Base-by-base conservation (phyloP, 2,329 filamentous ascomycete species). In the Paraphoma chrysanthemicola region DNA sequence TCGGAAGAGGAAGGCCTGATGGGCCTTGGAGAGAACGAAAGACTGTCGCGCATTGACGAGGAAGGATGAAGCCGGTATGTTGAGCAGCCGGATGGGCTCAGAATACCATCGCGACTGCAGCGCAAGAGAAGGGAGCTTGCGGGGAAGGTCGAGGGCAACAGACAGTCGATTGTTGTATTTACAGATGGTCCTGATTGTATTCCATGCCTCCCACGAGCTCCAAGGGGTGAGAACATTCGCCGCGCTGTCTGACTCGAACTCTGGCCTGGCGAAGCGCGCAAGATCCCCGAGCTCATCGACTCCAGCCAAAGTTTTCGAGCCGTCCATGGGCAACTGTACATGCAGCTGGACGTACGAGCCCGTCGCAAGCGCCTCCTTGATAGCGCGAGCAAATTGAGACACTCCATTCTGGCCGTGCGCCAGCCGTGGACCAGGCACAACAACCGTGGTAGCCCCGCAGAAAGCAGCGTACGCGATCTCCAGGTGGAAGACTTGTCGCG, bases 401-500 rank as follows among this genome's bases (percentile, higher is more conserved):
- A 82, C 85, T 14, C 83, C 82, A 51, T 81, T 78, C 42, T 82
- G 83, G 54, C 84, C 83, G 54, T 86, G 82, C 62, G 89, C 86
- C 12, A 86, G 79, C 62, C 85, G 85, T 3, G 95, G 95, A 0
- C 93, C 93, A 1, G 90, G 88, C 30, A 99, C 82, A 48, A 98
- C 81, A 56, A 98, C 83, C 76, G 90, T 96, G 53, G 88, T 88
- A 46, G 95, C 85, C 36, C 96, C 96, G 71, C 93, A 97, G 78
- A 98, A 99, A 60, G 92, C 93, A 62, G 96, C 95, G 78, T 97
- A 99, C 47, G 92, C 91, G 46, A 98, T 85, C 75, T 99, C 95
- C 39, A 97, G 84, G 73, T 93, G 93, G 61, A 99, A 82, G 6
- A 96, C 90, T 78, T 97, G 94, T 44, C 91, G 88, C 36, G 94